Conservation (phyloP, 2,329 filamentous ascomycete genomes). For the Curvularia sp. region DNA sequence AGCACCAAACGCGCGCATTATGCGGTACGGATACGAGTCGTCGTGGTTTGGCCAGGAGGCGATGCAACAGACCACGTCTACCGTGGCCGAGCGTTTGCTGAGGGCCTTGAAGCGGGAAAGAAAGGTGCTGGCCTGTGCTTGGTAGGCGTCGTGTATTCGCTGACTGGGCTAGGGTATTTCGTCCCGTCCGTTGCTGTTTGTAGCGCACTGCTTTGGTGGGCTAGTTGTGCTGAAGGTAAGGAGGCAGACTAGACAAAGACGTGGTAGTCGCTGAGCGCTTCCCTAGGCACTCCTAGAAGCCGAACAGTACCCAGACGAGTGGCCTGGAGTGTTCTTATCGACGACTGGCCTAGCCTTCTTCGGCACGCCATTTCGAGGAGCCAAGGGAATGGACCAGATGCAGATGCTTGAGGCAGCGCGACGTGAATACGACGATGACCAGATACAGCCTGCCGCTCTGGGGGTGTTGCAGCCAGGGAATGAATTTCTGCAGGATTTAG, state of each 20-base stretch:
- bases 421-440: slow-evolving; percentile 29
- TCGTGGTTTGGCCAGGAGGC: slow-evolving; percentile 35
- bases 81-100: slow-evolving; percentile 31
- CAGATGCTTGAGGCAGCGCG: slow-evolving; percentile 36
- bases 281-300: slow-evolving; percentile 29
- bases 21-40: slow-evolving; percentile 41
- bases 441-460: slow-evolving; percentile 25
- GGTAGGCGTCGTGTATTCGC: not conserved
- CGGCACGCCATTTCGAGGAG: slow-evolving; percentile 37
- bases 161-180: slow-evolving; percentile 22
- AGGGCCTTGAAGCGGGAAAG: slow-evolving; percentile 25
- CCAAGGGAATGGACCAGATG: slow-evolving; percentile 34
- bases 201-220: slow-evolving; percentile 39
- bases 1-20: slow-evolving; percentile 36
- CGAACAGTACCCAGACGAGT: slow-evolving; percentile 21
- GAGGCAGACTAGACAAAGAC: not conserved
- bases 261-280: not conserved
- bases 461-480: slow-evolving; percentile 35
- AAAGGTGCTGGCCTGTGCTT: slow-evolving; percentile 20
- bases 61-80: slow-evolving; percentile 30
- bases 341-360: slow-evolving; percentile 35
- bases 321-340: slow-evolving; percentile 29
- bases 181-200: slow-evolving; percentile 33
- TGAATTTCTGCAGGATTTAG: slow-evolving; percentile 32
- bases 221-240: slow-evolving; percentile 37